phyloP scores from a whole-genome alignment of 1,139 yeast species.

The Komagataea norvegica region DNA sequence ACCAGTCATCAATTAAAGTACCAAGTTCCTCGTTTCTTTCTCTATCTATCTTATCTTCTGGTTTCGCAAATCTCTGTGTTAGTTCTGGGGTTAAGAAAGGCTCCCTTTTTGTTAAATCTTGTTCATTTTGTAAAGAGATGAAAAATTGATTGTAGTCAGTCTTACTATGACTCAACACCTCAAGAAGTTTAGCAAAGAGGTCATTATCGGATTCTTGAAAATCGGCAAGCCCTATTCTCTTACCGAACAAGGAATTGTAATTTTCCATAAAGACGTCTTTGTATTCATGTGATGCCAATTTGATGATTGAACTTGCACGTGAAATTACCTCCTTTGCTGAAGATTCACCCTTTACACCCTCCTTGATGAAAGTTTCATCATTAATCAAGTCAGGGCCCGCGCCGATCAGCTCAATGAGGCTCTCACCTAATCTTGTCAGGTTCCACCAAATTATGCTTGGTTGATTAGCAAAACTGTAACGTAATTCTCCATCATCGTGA shows the following conservation, averaged over 20 bases:
- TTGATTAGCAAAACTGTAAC: constrained; percentile 77
- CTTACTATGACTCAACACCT: constrained; percentile 54
- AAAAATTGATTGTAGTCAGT: constrained; percentile 83
- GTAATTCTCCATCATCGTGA: constrained; percentile 68
- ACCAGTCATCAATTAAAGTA: constrained; percentile 34
- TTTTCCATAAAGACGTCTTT: constrained; percentile 55
- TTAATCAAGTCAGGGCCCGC: constrained; percentile 51
- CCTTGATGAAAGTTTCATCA: constrained; percentile 31
- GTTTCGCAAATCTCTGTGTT: constrained; percentile 14
- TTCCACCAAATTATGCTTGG: constrained; percentile 96
- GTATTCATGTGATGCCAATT: constrained; percentile 60
- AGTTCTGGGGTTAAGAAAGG: constrained; percentile 34
- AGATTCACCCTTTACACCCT: constrained; percentile 39
- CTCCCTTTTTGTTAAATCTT: constrained; percentile 30
- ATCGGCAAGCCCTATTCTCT: constrained; percentile 60
- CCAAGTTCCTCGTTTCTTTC: constrained; percentile 29
- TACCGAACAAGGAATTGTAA: constrained; percentile 56
- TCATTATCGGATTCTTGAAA: constrained; percentile 41
- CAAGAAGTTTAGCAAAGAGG: constrained; percentile 39
- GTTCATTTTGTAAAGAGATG: constrained; percentile 48
- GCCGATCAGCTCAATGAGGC: constrained; percentile 76
- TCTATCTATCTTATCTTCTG: constrained; percentile 28
- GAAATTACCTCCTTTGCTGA: constrained; percentile 50
- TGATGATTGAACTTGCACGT: constrained; percentile 64
- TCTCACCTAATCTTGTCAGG: constrained; percentile 78